Evolutionary conservation across 2,329 filamentous ascomycete species (phyloP).

Genomic region (Phialophora chinensis): DNA sequence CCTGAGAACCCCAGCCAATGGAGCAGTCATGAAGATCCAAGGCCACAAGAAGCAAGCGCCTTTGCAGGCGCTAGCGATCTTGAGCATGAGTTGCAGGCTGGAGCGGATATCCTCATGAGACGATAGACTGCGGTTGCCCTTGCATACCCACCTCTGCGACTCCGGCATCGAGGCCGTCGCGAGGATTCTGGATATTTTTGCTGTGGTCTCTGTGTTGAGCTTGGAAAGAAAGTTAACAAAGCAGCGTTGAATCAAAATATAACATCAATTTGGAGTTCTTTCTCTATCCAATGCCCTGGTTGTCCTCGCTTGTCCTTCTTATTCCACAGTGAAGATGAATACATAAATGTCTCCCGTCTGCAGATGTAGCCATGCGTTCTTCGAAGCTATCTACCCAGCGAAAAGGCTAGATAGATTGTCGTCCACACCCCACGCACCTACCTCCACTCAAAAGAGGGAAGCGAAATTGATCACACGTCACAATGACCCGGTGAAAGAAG

Average conservation of each 20-base stretch:
- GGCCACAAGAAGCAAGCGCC: constrained; percentile 62
- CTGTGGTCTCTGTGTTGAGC: neutral
- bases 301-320: neutral
- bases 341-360: neutral
- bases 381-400: too few species aligned
- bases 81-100: constrained; percentile 59
- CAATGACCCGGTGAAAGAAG: too few species aligned
- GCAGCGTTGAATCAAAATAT: constrained; percentile 1
- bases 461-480: too few species aligned
- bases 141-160: neutral
- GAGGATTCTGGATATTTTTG: neutral
- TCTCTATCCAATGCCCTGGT: neutral
- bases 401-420: too few species aligned
- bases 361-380: too few species aligned
- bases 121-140: constrained; percentile 32
- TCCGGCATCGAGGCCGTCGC: neutral
- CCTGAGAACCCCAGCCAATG: constrained; percentile 63
- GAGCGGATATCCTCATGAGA: constrained; percentile 58
- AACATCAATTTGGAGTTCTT: neutral
- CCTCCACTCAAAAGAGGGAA: too few species aligned
- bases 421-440: too few species aligned
- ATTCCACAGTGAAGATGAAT: neutral
- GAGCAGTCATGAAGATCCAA: constrained; percentile 65
- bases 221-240: constrained; percentile 4
- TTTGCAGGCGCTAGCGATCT: constrained; percentile 52